Conservation (phyloP, 1,284 basidiomycete species). For the Ganoderma sp. region DNA sequence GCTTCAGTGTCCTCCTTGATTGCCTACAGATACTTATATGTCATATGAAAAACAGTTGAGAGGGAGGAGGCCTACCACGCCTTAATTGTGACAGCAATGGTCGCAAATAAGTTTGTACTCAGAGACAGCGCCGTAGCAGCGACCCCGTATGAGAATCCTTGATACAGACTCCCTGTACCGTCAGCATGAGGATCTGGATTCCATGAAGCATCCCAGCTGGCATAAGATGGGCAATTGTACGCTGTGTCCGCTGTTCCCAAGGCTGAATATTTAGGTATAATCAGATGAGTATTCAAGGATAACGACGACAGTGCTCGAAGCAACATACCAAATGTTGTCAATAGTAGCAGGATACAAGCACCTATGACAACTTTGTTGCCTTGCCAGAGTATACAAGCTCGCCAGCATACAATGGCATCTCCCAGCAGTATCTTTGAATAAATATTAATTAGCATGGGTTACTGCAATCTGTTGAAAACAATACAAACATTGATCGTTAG, state of each 20-base stretch:
- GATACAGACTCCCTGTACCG: not conserved
- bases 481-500: not conserved
- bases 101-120: slow-evolving; percentile 5
- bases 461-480: not conserved
- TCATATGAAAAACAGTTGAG: not conserved
- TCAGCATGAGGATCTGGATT: not conserved
- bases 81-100: not conserved
- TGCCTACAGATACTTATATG: not conserved
- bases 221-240: not conserved
- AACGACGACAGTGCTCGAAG: too few species aligned
- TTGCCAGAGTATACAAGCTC: slow-evolving; percentile 6
- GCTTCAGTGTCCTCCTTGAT: not conserved
- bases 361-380: not conserved
- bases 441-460: not conserved
- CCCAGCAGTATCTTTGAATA: slow-evolving; percentile 1
- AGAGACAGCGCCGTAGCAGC: slow-evolving; percentile 3
- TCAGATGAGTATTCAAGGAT: not conserved
- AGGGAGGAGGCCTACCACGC: not conserved
- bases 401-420: slow-evolving; percentile 10
- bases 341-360: not conserved
- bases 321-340: not conserved
- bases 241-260: not conserved
- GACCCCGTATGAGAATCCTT: not conserved
- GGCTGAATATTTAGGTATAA: not conserved
- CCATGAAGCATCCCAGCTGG: not conserved